phyloP scores from a whole-genome alignment of 106 monocot species.

The Platanthera guangdongensis region DNA sequence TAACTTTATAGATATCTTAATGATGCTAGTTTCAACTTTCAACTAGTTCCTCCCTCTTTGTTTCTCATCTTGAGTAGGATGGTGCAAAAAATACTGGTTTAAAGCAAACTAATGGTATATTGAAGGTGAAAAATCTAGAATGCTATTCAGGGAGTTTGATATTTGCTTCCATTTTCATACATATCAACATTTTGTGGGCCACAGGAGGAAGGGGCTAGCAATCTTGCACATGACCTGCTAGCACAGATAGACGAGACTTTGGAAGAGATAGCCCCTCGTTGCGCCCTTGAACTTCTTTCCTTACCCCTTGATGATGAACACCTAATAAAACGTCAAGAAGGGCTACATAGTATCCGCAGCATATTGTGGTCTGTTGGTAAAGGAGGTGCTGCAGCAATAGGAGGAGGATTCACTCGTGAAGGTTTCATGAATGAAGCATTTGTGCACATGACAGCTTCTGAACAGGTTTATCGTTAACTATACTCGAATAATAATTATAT shows the following conservation, averaged over 20 bases:
- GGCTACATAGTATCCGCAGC: slow-evolving; percentile 60
- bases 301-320: slow-evolving; percentile 70
- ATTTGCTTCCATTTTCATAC: background rate
- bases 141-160: background rate
- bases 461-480: slow-evolving; percentile 46
- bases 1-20: too few species aligned
- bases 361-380: slow-evolving; percentile 82
- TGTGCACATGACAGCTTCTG: slow-evolving; percentile 65
- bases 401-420: slow-evolving; percentile 83
- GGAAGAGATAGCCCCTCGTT: slow-evolving; percentile 83
- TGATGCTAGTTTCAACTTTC: background rate
- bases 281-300: slow-evolving; percentile 77
- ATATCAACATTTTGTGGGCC: background rate
- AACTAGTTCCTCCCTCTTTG: background rate
- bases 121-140: background rate
- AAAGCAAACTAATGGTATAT: background rate
- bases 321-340: slow-evolving; percentile 60
- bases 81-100: background rate
- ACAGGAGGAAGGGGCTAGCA: slow-evolving; percentile 95
- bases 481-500: background rate
- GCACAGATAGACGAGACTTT: slow-evolving; percentile 87
- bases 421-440: slow-evolving; percentile 85
- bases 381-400: slow-evolving; percentile 66
- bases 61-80: background rate
- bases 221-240: slow-evolving; percentile 74